phyloP scores from a whole-genome alignment of 257 asterid species.

The Ophiorrhiza pumila region DNA sequence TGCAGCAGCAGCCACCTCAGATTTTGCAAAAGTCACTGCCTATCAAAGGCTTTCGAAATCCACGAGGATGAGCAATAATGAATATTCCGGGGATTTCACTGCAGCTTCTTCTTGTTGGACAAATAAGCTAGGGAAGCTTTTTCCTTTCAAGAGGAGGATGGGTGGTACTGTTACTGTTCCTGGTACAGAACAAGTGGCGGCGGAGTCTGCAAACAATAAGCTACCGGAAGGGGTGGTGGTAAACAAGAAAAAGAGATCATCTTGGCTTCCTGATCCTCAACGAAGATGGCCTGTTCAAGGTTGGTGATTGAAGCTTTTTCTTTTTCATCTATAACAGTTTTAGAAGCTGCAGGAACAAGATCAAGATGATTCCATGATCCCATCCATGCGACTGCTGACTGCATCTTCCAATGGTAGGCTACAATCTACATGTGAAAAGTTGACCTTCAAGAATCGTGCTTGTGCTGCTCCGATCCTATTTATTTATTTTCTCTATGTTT shows the following conservation, averaged over 20 bases:
- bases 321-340: background rate
- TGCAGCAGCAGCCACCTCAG: background rate
- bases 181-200: background rate
- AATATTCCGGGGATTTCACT: background rate
- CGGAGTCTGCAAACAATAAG: background rate
- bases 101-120: no score
- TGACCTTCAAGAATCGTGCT: no score
- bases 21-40: background rate
- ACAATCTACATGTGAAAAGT: no score
- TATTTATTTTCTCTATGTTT: no score
- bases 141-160: conserved; percentile 8
- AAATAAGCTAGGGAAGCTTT: conserved; percentile 6
- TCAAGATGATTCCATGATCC: no score
- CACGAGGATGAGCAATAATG: background rate
- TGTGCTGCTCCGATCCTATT: no score
- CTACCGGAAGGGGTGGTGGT: background rate
- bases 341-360: no score
- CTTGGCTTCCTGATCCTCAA: conserved; percentile 28
- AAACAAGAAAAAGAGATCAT: conserved; percentile 7
- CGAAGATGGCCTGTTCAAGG: conserved; percentile 33
- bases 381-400: no score
- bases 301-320: conserved; percentile 7
- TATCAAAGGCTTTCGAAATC: conserved; percentile 23
- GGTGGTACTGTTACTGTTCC: no score
- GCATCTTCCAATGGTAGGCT: no score